Evolutionary conservation across 371 early-diverging fungal genomes (phyloP).

Genomic region (Syncephalastrum contaminatum): DNA sequence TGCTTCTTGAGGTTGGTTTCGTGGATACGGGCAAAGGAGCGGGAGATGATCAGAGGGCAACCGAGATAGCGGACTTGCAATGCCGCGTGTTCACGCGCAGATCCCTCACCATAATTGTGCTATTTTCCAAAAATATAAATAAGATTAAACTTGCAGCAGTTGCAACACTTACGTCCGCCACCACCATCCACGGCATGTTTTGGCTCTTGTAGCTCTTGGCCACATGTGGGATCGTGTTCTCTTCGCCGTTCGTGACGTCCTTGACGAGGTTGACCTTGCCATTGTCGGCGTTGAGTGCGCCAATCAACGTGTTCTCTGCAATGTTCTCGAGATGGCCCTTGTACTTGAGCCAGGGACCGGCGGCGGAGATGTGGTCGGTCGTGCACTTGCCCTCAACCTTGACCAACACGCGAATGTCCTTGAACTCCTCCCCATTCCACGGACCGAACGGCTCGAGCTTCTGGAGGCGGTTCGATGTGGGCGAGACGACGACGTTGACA

Average conservation of each 20-base stretch:
- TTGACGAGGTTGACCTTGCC: conserved; percentile 80
- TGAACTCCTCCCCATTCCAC: conserved; percentile 82
- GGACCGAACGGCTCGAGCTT: conserved; percentile 77
- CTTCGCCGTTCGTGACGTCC: conserved; percentile 68
- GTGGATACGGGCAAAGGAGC: conserved; percentile 97
- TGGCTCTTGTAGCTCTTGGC: conserved; percentile 87
- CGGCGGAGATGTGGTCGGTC: conserved; percentile 95
- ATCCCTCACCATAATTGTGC: conserved; percentile 98
- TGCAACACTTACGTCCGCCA: conserved; percentile 71
- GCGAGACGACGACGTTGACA: conserved; percentile 65
- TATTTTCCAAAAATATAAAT: conserved; percentile 23
- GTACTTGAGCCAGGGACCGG: conserved; percentile 97
- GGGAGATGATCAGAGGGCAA: conserved; percentile 84
- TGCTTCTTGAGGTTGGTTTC: conserved; percentile 99
- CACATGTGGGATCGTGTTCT: conserved; percentile 86
- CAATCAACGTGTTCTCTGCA: conserved; percentile 94
- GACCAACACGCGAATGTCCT: conserved; percentile 75
- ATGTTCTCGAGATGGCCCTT: conserved; percentile 97
- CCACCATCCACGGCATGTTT: conserved; percentile 86
- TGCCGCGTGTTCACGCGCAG: conserved; percentile 97
- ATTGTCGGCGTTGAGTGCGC: conserved; percentile 92
- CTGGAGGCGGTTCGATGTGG: conserved; percentile 82
- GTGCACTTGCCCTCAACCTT: conserved; percentile 98
- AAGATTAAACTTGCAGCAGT: conserved; percentile 1
- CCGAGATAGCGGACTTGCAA: conserved; percentile 93